These are phyloP conservation scores for Penicillium nucicola DNA, from an alignment of 495 filamentous ascomycete genomes.

Conservation along the genomic window DNA sequence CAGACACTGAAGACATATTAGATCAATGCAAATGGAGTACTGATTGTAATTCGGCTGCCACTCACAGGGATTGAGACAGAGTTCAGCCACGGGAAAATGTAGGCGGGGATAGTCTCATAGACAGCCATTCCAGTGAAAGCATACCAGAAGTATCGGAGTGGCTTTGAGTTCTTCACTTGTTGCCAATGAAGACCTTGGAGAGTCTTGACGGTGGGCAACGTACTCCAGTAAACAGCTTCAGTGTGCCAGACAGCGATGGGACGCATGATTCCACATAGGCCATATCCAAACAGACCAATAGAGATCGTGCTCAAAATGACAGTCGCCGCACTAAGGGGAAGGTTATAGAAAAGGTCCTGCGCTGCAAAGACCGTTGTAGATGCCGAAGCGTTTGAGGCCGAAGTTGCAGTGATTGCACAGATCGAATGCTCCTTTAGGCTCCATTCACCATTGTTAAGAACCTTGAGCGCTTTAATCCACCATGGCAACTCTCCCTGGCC, in stretches of 20 bases:
- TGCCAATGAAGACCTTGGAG: constrained; percentile 36
- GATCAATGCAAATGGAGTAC: not conserved
- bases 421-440: constrained; percentile 32
- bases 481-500: constrained; percentile 21
- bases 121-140: constrained; percentile 29
- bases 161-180: constrained; percentile 25
- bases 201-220: constrained; percentile 26
- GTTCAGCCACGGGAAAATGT: constrained; percentile 51
- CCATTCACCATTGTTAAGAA: constrained; percentile 31
- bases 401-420: constrained; percentile 27
- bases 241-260: constrained; percentile 51
- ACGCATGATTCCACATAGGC: constrained; percentile 51
- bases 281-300: constrained; percentile 49
- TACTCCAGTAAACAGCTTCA: constrained; percentile 43
- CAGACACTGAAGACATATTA: constrained; percentile 38
- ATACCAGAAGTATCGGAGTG: constrained; percentile 30
- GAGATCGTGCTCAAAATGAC: constrained; percentile 31
- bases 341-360: constrained; percentile 31
- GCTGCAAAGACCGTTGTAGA: constrained; percentile 23
- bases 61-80: constrained; percentile 50
- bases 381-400: constrained; percentile 21
- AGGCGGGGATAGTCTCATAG: constrained; percentile 57
- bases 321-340: constrained; percentile 19
- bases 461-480: constrained; percentile 18
- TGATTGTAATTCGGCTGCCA: not conserved